A percentile compares a stretch with the other conserved stretches of the same genome.
phyloP scores from a whole-genome alignment of 768 basidiomycete genomes.

The Hirschioporus abietinus region DNA sequence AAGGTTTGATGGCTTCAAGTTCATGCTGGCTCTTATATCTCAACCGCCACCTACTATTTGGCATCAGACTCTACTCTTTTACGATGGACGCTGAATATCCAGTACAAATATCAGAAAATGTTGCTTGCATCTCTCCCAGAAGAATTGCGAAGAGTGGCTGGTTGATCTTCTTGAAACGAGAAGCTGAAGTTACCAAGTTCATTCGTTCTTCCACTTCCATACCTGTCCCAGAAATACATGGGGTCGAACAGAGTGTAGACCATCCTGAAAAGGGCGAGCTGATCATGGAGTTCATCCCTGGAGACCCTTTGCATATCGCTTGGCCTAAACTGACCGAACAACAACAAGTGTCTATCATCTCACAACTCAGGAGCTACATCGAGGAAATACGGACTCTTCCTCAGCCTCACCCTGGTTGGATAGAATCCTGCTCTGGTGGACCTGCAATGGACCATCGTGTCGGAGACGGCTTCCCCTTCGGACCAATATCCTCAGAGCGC shows the following conservation, averaged over 20 bases:
- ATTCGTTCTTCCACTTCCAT: not conserved
- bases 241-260: not conserved
- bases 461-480: not conserved
- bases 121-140: not conserved
- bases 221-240: not conserved
- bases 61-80: not conserved
- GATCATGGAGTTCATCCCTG: not conserved
- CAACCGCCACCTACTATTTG: slow-evolving; percentile 14
- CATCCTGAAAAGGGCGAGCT: not conserved
- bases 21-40: too few species aligned
- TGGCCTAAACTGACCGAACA: not conserved
- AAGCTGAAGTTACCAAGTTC: not conserved
- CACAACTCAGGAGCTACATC: not conserved
- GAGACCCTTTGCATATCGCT: not conserved
- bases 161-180: not conserved
- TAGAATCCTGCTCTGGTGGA: not conserved
- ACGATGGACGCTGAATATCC: not conserved
- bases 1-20: too few species aligned
- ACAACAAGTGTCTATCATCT: not conserved
- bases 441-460: not conserved
- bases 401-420: not conserved
- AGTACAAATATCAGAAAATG: not conserved
- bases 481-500: not conserved
- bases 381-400: not conserved
- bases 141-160: not conserved